Percentiles rank a stretch among this genome's conserved stretches.
Evolutionary conservation across 73 alveolate species (phyloP).

Genomic region (Tetrahymena borealis): DNA sequence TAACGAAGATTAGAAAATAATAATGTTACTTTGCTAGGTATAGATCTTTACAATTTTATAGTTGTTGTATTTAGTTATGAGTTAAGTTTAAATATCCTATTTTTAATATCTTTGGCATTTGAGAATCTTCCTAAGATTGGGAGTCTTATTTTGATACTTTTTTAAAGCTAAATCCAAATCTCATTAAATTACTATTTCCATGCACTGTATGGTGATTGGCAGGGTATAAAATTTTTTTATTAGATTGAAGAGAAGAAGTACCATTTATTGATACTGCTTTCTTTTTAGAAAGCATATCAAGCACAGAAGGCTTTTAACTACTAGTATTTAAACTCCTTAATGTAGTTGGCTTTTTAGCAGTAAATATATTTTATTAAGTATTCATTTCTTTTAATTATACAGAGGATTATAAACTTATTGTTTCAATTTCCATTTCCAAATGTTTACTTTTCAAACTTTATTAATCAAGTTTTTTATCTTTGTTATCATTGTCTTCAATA

Average conservation of each 20-base stretch:
- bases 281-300: background rate
- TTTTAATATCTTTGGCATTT: background rate
- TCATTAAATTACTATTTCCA: background rate
- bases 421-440: background rate
- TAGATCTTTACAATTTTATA: background rate
- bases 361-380: background rate
- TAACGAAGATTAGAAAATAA: background rate
- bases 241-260: background rate
- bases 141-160: background rate
- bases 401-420: background rate
- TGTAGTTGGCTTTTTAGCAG: background rate
- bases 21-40: background rate
- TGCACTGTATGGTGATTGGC: background rate
- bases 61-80: background rate
- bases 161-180: background rate
- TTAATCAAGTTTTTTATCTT: too few species aligned
- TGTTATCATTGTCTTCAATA: too few species aligned
- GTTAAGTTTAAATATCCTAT: background rate
- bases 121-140: background rate
- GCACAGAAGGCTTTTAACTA: background rate
- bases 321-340: background rate
- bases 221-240: background rate
- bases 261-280: background rate
- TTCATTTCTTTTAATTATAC: too few species aligned
- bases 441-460: too few species aligned